phyloP scores from a whole-genome alignment of 805 yeast genomes.

The Lachancea sp. region DNA sequence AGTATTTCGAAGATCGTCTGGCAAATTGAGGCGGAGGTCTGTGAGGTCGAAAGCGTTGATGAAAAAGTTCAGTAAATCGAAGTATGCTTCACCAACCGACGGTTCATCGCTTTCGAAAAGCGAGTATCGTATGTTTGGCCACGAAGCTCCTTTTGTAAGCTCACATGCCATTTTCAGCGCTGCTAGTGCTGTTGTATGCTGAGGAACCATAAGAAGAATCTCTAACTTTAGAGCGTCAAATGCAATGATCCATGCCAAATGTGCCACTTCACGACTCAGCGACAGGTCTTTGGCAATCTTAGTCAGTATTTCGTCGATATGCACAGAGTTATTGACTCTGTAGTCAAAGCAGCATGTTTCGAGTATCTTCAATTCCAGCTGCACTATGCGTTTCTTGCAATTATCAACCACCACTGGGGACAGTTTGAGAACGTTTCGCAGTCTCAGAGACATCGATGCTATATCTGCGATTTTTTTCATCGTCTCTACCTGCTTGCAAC shows the following conservation, averaged over 20 bases:
- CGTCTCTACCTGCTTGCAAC: constrained; percentile 78
- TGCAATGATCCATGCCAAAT: constrained; percentile 67
- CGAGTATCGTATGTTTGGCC: constrained; percentile 17
- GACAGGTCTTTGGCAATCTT: constrained; percentile 49
- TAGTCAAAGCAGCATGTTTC: constrained; percentile 80
- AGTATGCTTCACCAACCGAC: constrained; percentile 42
- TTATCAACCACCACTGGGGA: constrained; percentile 40
- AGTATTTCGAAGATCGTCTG: constrained; percentile 18
- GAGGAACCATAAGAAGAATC: constrained; percentile 60
- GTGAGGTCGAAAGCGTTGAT: constrained; percentile 50
- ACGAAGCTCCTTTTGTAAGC: constrained; percentile 29
- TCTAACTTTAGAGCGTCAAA: constrained; percentile 70
- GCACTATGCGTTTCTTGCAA: constrained; percentile 50
- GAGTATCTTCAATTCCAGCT: constrained; percentile 62
- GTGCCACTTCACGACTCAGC: constrained; percentile 42
- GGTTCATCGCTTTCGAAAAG: constrained; percentile 31
- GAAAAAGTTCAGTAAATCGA: constrained; percentile 54
- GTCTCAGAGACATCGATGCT: constrained; percentile 35
- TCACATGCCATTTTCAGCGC: constrained; percentile 55
- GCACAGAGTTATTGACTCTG: constrained; percentile 43
- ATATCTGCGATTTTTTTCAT: constrained; percentile 68
- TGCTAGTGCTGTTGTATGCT: constrained; percentile 69
- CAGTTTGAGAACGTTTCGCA: constrained; percentile 25
- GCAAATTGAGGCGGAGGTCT: constrained; percentile 39
- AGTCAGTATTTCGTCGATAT: constrained; percentile 59